phyloP scores from a whole-genome alignment of 495 filamentous ascomycete species.

The Corynascus novoguineensis region DNA sequence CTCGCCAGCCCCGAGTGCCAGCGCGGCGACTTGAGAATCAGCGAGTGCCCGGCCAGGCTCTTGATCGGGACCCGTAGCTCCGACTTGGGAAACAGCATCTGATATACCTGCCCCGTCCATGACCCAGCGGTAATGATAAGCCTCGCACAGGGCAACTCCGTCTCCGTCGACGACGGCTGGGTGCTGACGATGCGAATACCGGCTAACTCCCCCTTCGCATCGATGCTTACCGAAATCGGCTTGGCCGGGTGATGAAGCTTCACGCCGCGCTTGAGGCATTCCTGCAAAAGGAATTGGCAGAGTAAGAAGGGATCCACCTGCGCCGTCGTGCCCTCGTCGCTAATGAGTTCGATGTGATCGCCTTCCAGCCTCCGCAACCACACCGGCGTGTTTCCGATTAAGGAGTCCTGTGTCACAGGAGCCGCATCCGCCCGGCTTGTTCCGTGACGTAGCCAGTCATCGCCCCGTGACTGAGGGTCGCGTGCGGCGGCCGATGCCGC shows the following conservation, averaged over 20 bases:
- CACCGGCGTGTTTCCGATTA: constrained; percentile 32
- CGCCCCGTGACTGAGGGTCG: constrained; percentile 32
- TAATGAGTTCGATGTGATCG: constrained; percentile 56
- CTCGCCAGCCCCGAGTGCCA: constrained; percentile 39
- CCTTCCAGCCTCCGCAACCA: constrained; percentile 57
- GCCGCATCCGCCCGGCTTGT: constrained; percentile 59
- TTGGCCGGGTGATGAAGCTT: constrained; percentile 59
- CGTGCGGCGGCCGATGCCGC: constrained; percentile 30
- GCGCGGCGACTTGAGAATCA: constrained; percentile 59
- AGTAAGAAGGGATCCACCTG: constrained; percentile 61
- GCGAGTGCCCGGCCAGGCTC: constrained; percentile 64
- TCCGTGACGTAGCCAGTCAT: constrained; percentile 60
- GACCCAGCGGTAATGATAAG: constrained; percentile 63
- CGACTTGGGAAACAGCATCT: constrained; percentile 56
- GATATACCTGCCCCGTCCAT: constrained; percentile 62
- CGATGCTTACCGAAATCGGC: constrained; percentile 48
- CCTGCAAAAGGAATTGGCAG: constrained; percentile 57
- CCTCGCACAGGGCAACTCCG: constrained; percentile 51
- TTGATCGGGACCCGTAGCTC: constrained; percentile 47
- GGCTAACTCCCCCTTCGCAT: constrained; percentile 41
- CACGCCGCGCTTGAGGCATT: constrained; percentile 55
- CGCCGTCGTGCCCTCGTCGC: constrained; percentile 55
- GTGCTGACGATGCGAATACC: constrained; percentile 42
- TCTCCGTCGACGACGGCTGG: constrained; percentile 45
- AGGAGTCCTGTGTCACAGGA: constrained; percentile 30